These are phyloP conservation scores for Candida dubliniensis DNA, from an alignment of 1,139 yeast species.

Conservation along the genomic window DNA sequence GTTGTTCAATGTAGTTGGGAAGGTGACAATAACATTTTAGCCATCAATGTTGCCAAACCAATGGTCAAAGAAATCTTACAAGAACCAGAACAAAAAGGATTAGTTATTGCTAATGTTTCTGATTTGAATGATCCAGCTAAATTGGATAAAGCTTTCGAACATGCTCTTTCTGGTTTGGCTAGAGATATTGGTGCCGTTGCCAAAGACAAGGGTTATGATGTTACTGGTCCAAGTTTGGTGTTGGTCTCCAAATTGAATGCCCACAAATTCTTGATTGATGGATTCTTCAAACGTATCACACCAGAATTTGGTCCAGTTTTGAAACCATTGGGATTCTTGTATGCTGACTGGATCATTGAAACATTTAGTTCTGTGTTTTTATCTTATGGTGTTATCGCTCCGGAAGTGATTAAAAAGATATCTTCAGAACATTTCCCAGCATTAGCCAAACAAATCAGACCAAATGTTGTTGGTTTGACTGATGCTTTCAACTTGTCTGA, in stretches of 20 bases:
- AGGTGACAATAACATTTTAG: slow-evolving; percentile 86
- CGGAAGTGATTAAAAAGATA: slow-evolving; percentile 32
- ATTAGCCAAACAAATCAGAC: slow-evolving; percentile 53
- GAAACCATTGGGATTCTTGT: slow-evolving; percentile 42
- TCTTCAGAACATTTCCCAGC: slow-evolving; percentile 45
- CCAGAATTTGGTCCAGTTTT: slow-evolving; percentile 28
- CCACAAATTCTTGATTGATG: slow-evolving; percentile 52
- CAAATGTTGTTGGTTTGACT: slow-evolving; percentile 73
- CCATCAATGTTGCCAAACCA: slow-evolving; percentile 78
- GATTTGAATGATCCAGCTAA: slow-evolving; percentile 40
- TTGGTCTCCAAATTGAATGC: slow-evolving; percentile 60
- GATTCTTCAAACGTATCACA: slow-evolving; percentile 36
- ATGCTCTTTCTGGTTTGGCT: slow-evolving; percentile 47
- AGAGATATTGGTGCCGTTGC: slow-evolving; percentile 47
- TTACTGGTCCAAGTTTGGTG: slow-evolving; percentile 55
- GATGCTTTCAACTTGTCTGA: slow-evolving; percentile 86
- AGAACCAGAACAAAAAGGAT: slow-evolving; percentile 29
- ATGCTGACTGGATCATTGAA: slow-evolving; percentile 66
- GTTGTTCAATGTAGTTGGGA: slow-evolving; percentile 97
- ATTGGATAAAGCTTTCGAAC: slow-evolving; percentile 38
- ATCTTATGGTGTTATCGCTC: slow-evolving; percentile 54
- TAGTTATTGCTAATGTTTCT: slow-evolving; percentile 42
- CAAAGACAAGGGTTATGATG: slow-evolving; percentile 48
- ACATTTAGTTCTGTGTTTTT: slow-evolving; percentile 73
- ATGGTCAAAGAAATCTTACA: slow-evolving; percentile 53